Conservation (phyloP, 2,329 filamentous ascomycete genomes). For the Samsoniella hepiali region DNA sequence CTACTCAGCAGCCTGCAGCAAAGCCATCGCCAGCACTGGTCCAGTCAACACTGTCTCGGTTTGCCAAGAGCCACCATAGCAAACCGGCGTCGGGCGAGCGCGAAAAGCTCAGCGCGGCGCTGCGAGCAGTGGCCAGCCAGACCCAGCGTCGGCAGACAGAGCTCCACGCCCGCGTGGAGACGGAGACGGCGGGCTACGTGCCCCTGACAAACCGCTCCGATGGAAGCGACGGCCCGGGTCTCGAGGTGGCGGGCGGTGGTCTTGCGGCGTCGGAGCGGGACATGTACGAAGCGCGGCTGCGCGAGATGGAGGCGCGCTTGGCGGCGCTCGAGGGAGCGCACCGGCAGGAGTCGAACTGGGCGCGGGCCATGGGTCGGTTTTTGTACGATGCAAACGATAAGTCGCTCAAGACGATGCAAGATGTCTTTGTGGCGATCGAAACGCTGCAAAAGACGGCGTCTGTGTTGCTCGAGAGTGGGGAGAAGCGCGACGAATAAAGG, state of each 20-base stretch:
- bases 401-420: not conserved
- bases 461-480: not conserved
- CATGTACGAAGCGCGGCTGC: not conserved
- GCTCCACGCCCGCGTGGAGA: not conserved
- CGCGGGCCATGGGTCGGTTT: not conserved
- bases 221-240: no score
- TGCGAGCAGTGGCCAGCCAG: not conserved
- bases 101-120: not conserved
- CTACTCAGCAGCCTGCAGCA: not conserved
- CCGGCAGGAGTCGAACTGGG: not conserved
- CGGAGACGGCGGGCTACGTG: conserved; percentile 5
- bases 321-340: conserved; percentile 1
- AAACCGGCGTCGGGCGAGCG: not conserved
- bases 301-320: not conserved
- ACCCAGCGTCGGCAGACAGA: not conserved
- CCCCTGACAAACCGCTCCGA: not conserved
- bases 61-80: not conserved
- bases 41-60: not conserved
- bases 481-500: not conserved
- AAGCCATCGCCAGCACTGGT: not conserved
- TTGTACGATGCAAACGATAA: conserved; percentile 13
- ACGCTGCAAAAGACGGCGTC: not conserved
- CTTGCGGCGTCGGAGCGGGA: not conserved
- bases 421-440: not conserved
- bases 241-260: not conserved